Evolutionary conservation across 176 grass and related monocot genomes (phyloP).

Genomic region (Zizania latifolia): DNA sequence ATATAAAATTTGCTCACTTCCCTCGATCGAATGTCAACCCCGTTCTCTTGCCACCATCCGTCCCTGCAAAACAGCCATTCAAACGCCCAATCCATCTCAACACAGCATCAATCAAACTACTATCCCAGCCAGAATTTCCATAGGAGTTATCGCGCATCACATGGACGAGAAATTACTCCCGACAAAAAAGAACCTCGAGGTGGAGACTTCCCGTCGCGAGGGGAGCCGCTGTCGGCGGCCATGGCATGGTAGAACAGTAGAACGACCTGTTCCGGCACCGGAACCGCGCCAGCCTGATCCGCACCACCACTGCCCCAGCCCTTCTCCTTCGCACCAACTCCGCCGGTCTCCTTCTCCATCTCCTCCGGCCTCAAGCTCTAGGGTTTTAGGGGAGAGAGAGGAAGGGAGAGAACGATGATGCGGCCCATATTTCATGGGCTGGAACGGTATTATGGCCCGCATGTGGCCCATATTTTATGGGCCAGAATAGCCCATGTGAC

Average conservation of each 20-base stretch:
- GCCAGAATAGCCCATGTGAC: no score
- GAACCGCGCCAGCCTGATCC: slow-evolving; percentile 55
- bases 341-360: not conserved
- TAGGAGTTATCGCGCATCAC: no score
- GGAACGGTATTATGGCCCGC: no score
- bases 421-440: no score
- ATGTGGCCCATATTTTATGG: no score
- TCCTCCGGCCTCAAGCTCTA: not conserved
- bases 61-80: slow-evolving; percentile 17
- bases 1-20: no score
- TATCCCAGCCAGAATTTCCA: not conserved
- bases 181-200: slow-evolving; percentile 27
- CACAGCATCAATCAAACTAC: not conserved
- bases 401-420: no score
- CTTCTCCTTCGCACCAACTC: not conserved
- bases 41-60: slow-evolving; percentile 70
- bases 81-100: not conserved
- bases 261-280: slow-evolving; percentile 55
- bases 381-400: slow-evolving; percentile 15
- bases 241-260: slow-evolving; percentile 56
- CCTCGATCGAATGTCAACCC: slow-evolving; percentile 62
- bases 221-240: slow-evolving; percentile 53
- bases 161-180: no score
- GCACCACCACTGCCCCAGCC: slow-evolving; percentile 39
- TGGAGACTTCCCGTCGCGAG: slow-evolving; percentile 46